Evolutionary conservation across 106 monocot genomes (phyloP).

Genomic region (Acorus gramineus): DNA sequence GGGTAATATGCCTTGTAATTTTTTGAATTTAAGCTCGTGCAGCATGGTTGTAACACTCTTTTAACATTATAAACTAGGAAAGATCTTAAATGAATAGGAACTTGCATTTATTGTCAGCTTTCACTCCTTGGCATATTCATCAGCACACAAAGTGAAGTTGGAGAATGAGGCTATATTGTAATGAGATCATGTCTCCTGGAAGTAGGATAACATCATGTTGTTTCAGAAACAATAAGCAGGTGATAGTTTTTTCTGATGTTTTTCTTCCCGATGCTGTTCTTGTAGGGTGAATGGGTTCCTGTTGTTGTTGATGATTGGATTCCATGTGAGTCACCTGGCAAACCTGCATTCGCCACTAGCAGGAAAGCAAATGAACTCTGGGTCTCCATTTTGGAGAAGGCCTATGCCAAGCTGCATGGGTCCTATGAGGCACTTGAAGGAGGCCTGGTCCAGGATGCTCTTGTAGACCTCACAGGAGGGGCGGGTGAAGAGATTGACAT

Average conservation of each 20-base stretch:
- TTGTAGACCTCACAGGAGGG: slow-evolving; percentile 94
- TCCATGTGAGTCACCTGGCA: slow-evolving; percentile 86
- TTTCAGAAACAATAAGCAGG: background rate
- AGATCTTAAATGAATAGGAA: too few relatives aligned
- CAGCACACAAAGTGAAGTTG: too few relatives aligned
- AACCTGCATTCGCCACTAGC: slow-evolving; percentile 96
- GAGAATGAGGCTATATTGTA: too few relatives aligned
- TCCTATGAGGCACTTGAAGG: slow-evolving; percentile 97
- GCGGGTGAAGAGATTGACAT: slow-evolving; percentile 99
- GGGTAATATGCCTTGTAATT: too few relatives aligned
- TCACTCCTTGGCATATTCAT: too few relatives aligned
- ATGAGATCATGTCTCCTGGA: too few relatives aligned
- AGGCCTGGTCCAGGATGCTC: slow-evolving; percentile 99
- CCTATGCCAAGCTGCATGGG: slow-evolving; percentile 97
- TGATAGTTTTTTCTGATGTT: background rate
- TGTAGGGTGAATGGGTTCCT: slow-evolving; percentile 97
- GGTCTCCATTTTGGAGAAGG: slow-evolving; percentile 97
- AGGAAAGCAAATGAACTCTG: slow-evolving; percentile 88
- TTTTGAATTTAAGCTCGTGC: too few relatives aligned
- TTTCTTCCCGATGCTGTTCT: background rate
- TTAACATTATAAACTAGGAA: too few relatives aligned
- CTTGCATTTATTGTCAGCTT: too few relatives aligned
- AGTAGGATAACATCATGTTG: too few relatives aligned
- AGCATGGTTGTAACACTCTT: too few relatives aligned
- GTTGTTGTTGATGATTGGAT: slow-evolving; percentile 99